A percentile compares a stretch with the other conserved stretches of the same genome.
These are phyloP conservation scores for Kwoniella sp. DNA, from an alignment of 768 basidiomycete species.

Conservation along the genomic window DNA sequence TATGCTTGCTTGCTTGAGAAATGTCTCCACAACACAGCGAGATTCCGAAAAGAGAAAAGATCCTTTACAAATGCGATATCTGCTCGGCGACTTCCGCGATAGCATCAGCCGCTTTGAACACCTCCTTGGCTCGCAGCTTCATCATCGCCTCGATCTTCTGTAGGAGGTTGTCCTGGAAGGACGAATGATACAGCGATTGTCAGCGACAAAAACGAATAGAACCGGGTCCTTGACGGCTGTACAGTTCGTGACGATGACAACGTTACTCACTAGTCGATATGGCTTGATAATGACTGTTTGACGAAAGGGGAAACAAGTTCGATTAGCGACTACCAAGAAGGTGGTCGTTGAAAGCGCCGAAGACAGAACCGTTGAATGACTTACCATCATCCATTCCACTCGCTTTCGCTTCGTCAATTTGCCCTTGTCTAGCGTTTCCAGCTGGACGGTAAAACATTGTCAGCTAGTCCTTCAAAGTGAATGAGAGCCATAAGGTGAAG, in stretches of 20 bases:
- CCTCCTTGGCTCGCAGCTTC: conserved; percentile 18
- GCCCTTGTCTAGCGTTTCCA: conserved; percentile 54
- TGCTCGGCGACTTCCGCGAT: not conserved
- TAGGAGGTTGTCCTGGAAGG: conserved; percentile 36
- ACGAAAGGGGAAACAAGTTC: not conserved
- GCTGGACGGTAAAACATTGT: conserved; percentile 22
- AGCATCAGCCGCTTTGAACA: not conserved
- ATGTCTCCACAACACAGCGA: too few species aligned
- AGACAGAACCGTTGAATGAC: conserved; percentile 15
- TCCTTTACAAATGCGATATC: not conserved
- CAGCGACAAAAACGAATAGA: not conserved
- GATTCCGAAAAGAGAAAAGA: too few species aligned
- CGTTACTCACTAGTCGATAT: conserved; percentile 35
- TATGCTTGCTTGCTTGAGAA: too few species aligned
- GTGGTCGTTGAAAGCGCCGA: too few species aligned
- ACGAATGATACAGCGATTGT: not conserved
- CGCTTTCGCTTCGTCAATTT: conserved; percentile 51
- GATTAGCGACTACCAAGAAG: not conserved
- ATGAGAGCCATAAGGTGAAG: not conserved
- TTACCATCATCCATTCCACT: conserved; percentile 52
- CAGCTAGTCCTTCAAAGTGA: not conserved
- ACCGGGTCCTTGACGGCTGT: too few species aligned
- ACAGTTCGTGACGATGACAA: not conserved
- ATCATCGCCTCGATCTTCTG: conserved; percentile 46
- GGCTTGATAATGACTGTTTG: conserved; percentile 47